These are phyloP conservation scores for Vigna hirtella DNA, from an alignment of 306 rosid genomes.

Conservation along the genomic window DNA sequence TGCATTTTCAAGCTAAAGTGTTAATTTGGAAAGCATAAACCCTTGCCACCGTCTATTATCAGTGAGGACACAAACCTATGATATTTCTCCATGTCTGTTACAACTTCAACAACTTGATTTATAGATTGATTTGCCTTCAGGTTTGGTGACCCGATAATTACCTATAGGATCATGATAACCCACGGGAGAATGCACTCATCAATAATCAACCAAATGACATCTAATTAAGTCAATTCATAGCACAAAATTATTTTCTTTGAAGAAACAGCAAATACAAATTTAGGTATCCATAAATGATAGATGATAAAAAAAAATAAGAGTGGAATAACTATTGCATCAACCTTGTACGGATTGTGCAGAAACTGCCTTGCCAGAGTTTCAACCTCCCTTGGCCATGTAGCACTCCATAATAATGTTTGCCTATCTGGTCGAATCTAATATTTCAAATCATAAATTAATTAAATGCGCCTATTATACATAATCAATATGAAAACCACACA, in stretches of 20 bases:
- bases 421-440: constrained; percentile 95
- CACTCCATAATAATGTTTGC: constrained; percentile 98
- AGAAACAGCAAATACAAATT: background rate
- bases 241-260: background rate
- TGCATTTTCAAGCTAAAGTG: constrained; percentile 49
- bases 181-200: constrained; percentile 21
- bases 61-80: constrained; percentile 68
- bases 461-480: constrained; percentile 29
- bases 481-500: background rate
- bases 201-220: constrained; percentile 27
- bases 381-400: constrained; percentile 99
- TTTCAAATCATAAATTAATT: constrained; percentile 37
- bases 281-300: constrained; percentile 21
- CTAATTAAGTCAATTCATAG: constrained; percentile 19
- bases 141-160: constrained; percentile 77
- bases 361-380: constrained; percentile 93
- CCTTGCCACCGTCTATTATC: background rate
- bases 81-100: constrained; percentile 81
- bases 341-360: constrained; percentile 86
- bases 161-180: constrained; percentile 55
- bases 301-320: constrained; percentile 35
- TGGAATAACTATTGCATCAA: constrained; percentile 38
- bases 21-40: constrained; percentile 38
- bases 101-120: constrained; percentile 83
- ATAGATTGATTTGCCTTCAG: constrained; percentile 95